Evolutionary conservation across 495 filamentous ascomycete species (phyloP).

Genomic region (Lindgomyces ingoldianus): DNA sequence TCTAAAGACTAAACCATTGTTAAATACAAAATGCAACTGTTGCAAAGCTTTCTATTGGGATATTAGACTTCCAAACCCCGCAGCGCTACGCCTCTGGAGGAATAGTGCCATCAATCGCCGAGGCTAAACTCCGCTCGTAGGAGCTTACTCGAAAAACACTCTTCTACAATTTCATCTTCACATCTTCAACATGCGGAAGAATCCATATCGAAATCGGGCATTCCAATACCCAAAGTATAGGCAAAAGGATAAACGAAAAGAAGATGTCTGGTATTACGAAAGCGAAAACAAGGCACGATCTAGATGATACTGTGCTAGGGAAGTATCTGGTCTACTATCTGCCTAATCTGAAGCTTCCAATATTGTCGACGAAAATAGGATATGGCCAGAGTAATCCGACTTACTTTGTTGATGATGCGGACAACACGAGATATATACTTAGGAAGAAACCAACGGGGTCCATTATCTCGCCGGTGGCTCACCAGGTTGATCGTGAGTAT

Average conservation of each 20-base stretch:
- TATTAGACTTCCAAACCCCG: constrained; percentile 1
- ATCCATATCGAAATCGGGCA: neutral
- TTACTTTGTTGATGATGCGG: constrained; percentile 34
- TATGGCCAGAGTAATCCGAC: constrained; percentile 39
- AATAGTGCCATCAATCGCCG: constrained; percentile 1
- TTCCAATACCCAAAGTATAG: neutral
- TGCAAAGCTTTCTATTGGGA: no score
- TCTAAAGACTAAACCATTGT: no score
- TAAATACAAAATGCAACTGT: no score
- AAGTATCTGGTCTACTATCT: constrained; percentile 18
- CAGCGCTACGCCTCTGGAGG: neutral
- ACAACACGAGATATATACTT: constrained; percentile 21
- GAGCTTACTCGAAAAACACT: constrained; percentile 18
- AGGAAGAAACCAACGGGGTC: constrained; percentile 33
- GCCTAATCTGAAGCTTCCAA: constrained; percentile 18
- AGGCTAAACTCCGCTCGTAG: constrained; percentile 15
- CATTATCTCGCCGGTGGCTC: constrained; percentile 33
- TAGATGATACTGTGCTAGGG: constrained; percentile 25
- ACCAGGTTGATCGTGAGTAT: constrained; percentile 35
- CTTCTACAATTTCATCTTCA: neutral
- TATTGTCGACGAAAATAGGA: constrained; percentile 34
- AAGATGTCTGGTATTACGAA: constrained; percentile 3
- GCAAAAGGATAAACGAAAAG: neutral
- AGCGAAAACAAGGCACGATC: constrained; percentile 23
- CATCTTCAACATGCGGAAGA: neutral